phyloP scores from a whole-genome alignment of 108 stramenopile species.

The Asterionellopsis glacialis region DNA sequence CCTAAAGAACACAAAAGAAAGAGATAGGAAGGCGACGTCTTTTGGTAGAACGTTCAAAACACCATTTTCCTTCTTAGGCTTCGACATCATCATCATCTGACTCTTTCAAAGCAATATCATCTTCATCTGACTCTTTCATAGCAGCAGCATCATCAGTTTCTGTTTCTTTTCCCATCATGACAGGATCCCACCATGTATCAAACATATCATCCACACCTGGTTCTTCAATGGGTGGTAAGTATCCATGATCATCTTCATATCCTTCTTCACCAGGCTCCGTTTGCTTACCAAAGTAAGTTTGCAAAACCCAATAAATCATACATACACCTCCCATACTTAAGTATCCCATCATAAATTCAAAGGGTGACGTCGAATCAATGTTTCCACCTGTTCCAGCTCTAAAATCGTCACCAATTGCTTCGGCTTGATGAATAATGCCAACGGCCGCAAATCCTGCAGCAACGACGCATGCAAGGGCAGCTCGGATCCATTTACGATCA shows the following conservation, averaged over 20 bases:
- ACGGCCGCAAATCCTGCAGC: conserved; percentile 28
- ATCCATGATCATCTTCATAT: conserved; percentile 21
- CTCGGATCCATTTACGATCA: conserved; percentile 37
- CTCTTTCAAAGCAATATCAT: not conserved
- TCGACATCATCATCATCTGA: not conserved
- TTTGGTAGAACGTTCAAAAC: no score
- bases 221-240: conserved; percentile 9
- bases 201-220: conserved; percentile 16
- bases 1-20: no score
- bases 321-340: conserved; percentile 7
- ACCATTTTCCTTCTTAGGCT: not conserved
- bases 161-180: not conserved
- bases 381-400: not conserved
- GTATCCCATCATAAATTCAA: conserved; percentile 23
- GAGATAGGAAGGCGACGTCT: no score
- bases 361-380: conserved; percentile 5
- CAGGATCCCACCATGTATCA: conserved; percentile 27
- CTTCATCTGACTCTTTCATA: not conserved
- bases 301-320: conserved; percentile 6
- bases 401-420: conserved; percentile 23
- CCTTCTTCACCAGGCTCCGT: conserved; percentile 12
- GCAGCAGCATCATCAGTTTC: not conserved
- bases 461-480: conserved; percentile 19
- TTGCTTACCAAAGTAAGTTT: conserved; percentile 5
- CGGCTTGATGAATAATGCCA: conserved; percentile 38